Evolutionary conservation across 2,329 filamentous ascomycete genomes (phyloP).

Genomic region (Zalaria obscura): DNA sequence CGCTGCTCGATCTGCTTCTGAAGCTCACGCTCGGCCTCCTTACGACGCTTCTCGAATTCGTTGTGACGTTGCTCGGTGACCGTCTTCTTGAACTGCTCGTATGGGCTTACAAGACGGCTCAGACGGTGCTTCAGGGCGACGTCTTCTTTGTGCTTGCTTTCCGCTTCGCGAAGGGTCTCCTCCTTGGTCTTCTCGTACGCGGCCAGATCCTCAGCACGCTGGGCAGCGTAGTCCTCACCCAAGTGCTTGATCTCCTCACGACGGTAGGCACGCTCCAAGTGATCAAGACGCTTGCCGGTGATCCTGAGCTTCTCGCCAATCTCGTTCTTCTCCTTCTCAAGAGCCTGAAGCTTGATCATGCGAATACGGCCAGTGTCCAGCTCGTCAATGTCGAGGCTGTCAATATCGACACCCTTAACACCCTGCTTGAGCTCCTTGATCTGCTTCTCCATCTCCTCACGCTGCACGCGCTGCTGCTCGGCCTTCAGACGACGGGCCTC

Average conservation of each 20-base stretch:
- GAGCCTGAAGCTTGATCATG: constrained; percentile 84
- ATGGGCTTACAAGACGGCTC: constrained; percentile 66
- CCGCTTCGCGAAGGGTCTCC: constrained; percentile 64
- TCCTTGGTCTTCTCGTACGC: constrained; percentile 68
- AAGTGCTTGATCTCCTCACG: constrained; percentile 93
- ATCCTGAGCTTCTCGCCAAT: constrained; percentile 81
- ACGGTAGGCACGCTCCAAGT: constrained; percentile 91
- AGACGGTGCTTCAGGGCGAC: constrained; percentile 91
- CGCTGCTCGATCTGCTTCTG: constrained; percentile 68
- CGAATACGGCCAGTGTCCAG: constrained; percentile 53
- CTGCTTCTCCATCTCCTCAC: constrained; percentile 58
- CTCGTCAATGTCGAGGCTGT: constrained; percentile 70
- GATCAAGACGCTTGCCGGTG: constrained; percentile 90
- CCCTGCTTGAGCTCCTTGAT: constrained; percentile 88
- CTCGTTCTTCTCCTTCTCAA: constrained; percentile 97
- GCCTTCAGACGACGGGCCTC: constrained; percentile 75
- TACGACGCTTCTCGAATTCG: constrained; percentile 89
- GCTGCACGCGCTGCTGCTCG: constrained; percentile 59
- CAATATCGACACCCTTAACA: constrained; percentile 70
- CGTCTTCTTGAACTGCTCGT: constrained; percentile 69
- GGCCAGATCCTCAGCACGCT: constrained; percentile 63
- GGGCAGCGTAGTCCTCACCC: constrained; percentile 67
- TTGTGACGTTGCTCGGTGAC: constrained; percentile 80
- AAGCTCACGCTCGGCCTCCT: constrained; percentile 80
- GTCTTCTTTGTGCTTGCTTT: constrained; percentile 82